These are phyloP conservation scores for Candida endomychidarum DNA, from an alignment of 805 yeast genomes.

Conservation along the genomic window DNA sequence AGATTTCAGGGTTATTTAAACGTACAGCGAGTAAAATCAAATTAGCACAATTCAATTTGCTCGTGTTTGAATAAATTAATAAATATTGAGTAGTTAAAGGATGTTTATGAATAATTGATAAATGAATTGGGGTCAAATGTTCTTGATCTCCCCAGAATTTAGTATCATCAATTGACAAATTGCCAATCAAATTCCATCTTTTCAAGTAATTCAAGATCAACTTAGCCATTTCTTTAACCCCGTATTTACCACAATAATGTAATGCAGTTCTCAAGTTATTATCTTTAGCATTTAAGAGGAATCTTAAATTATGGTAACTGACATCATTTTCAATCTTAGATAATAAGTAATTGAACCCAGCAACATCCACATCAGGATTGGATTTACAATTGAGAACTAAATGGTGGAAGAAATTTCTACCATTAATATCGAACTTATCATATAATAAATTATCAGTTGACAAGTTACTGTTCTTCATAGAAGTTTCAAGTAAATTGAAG, in stretches of 20 bases:
- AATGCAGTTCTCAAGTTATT: conserved; percentile 79
- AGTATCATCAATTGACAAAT: conserved; percentile 53
- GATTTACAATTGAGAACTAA: conserved; percentile 57
- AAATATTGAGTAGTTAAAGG: conserved; percentile 69
- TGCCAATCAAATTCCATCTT: conserved; percentile 59
- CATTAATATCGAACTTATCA: conserved; percentile 73
- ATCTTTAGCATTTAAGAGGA: conserved; percentile 61
- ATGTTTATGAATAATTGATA: conserved; percentile 81
- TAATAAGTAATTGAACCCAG: conserved; percentile 61
- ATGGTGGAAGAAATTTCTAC: conserved; percentile 83
- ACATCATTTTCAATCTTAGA: conserved; percentile 36
- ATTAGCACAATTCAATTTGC: conserved; percentile 50
- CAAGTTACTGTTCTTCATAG: conserved; percentile 32
- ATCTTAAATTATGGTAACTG: conserved; percentile 14
- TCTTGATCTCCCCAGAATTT: conserved; percentile 76
- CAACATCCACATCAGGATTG: conserved; percentile 34
- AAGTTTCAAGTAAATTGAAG: conserved; percentile 46
- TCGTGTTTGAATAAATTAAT: conserved; percentile 42
- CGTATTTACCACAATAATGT: conserved; percentile 88
- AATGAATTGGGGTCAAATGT: conserved; percentile 74
- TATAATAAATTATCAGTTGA: conserved; percentile 23
- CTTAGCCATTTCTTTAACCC: conserved; percentile 62
- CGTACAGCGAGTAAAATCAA: conserved; percentile 68
- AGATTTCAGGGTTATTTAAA: conserved; percentile 57
- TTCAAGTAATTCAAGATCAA: conserved; percentile 56